Evolutionary conservation across 23 red algal species (phyloP), one percentile per base, ranked within the genome.

Genomic region (Agarophyton chilense): DNA sequence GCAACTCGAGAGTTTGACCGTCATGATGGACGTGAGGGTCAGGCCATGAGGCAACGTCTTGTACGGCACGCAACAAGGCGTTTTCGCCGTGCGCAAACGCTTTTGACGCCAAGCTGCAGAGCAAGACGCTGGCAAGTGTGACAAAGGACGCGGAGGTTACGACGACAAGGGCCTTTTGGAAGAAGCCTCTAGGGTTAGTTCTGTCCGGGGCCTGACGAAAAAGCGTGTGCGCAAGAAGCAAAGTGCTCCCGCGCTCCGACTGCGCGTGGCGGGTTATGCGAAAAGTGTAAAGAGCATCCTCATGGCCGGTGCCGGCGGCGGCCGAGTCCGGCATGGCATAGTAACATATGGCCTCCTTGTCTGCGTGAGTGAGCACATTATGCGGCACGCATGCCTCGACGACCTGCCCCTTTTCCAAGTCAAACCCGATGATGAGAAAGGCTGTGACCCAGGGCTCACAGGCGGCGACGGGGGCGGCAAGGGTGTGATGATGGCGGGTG

Each of bases 81-180:
- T 40, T 18, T 43, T 75, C 52, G 47, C 84, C 84, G 65, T 64
- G 44, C 22, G 46, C 68, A 44, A 88, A 76, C 4, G 62, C 84
- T 10, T 75, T 72, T 57, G 54, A 58, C 7, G 65, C 68, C 19
- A 88, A 45, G 42, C 44, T 66, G 25, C 19, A 35, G 33, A 88
- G 84, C 36, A 88, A 1, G 2, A 58, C 62, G 38, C 52, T 21
- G 32, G 68, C 43, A 33, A 88, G 52, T 29, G 49, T 62, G 25
- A 88, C 17, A 45, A 60, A 88, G 19, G 67, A 49, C 50, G 52
- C 18, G 46, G 65, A 88, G 5, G 84, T 77, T 24, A 88, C 53
- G 18, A 88, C n/a, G 54, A 88, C 71, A 31, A 88, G 16, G 1
- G 84, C 49, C 34, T 88, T 88, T 88, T 88, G 84, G 36, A 88